Conservation (phyloP, 2,329 filamentous ascomycete genomes). For the Leptographium lundbergii region DNA sequence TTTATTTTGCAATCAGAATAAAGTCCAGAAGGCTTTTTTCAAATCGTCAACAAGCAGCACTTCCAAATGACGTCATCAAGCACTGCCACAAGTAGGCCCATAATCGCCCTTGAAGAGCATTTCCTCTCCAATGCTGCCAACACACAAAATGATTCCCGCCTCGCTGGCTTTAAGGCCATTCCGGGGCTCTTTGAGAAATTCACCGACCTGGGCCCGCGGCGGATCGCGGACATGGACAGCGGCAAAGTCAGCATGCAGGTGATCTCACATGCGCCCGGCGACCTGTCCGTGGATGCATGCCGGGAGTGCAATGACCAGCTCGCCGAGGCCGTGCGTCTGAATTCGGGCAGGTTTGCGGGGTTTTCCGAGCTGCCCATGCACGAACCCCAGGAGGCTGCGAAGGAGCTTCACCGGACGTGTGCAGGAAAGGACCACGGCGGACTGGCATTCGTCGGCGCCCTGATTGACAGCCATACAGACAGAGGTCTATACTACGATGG, state of each 20-base stretch:
- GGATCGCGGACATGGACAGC: not conserved
- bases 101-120: not conserved
- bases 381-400: constrained; percentile 24
- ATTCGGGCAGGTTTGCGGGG: constrained; percentile 12
- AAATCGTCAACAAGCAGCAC: not conserved
- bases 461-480: constrained; percentile 29
- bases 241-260: not conserved
- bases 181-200: not conserved
- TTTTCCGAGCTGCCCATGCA: constrained; percentile 20
- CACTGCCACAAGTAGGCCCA: not conserved
- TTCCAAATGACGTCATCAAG: not conserved
- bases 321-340: not conserved
- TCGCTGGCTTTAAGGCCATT: not conserved
- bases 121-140: not conserved
- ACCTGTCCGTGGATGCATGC: not conserved
- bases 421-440: constrained; percentile 18
- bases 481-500: constrained; percentile 26
- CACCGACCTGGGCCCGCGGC: not conserved
- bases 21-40: not conserved
- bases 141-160: not conserved
- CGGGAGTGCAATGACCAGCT: constrained; percentile 2
- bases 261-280: not conserved
- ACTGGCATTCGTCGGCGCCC: constrained; percentile 29
- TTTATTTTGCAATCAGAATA: not conserved
- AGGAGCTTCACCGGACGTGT: constrained; percentile 27